Base-by-base conservation (phyloP, 1,139 yeast genomes). In the Lodderomyces jiufengensis region DNA sequence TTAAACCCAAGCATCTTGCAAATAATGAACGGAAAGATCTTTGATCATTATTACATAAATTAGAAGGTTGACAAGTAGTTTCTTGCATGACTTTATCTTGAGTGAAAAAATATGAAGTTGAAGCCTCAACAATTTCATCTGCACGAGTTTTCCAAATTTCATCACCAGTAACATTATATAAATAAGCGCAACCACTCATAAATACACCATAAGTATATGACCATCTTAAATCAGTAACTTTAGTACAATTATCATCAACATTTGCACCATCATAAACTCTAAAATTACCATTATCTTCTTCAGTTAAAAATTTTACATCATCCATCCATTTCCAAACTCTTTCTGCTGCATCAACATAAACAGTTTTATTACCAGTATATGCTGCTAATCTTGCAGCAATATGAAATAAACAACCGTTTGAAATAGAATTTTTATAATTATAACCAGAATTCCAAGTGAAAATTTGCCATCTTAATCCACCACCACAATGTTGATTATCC, bases 401-500 rank as follows among this genome's bases (percentile, higher is more conserved):
- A 49, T 81, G 80, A 71, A 85, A 85, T 41, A 85, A 63, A 49
- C 85, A 80, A 3, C 87, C 94, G 55, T 83, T 85, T 21, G 90
- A 75, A 40, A 85, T 83, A 21, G 88, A 69, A 58, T 85, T 85
- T 56, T 85, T 85, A 63, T 85, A 85, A 52, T 77, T 74, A 55
- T 81, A 85, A 34, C 95, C 95, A 4, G 80, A 63, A 54, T 80
- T 80, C 80, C 84, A 78, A 36, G 78, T 70, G 63, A 78, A 81
- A 47, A 84, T 84, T 65, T 85, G 95, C 95, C 95, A 85, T 59
- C 95, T 71, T 41, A 85, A 63, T 0, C 95, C 95, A 28, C 95
- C 95, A 31, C 64, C 67, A 59, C 95, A 85, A 43, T 65, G 57
- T 2, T 48, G 55, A 8, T 59, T 51, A 50, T 84, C 94, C 95